A percentile compares a stretch with the other conserved stretches of the same genome.
phyloP scores from a whole-genome alignment of 768 basidiomycete species.

The Kwoniella pini region DNA sequence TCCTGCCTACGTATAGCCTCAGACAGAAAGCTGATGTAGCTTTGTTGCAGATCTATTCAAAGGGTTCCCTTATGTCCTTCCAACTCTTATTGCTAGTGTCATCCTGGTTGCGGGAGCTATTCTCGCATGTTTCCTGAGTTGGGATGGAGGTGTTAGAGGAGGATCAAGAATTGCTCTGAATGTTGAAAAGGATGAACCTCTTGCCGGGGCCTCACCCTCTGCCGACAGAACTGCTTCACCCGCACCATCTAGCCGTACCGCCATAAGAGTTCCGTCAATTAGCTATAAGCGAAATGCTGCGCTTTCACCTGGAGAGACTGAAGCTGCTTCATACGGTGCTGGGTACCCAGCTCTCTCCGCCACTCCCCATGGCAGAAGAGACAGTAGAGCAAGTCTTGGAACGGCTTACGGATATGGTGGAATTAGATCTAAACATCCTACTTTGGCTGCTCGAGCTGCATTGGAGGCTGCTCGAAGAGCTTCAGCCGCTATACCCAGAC shows the following conservation, averaged over 20 bases:
- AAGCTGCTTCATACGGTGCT: constrained; percentile 25
- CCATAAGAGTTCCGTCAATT: constrained; percentile 25
- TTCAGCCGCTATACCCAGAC: constrained; percentile 33
- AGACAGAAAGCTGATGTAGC: not conserved
- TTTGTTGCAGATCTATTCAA: constrained; percentile 62
- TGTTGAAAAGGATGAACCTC: constrained; percentile 65
- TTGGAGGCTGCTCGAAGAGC: constrained; percentile 46
- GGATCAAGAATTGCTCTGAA: constrained; percentile 80
- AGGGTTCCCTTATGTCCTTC: constrained; percentile 85
- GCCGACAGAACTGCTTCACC: constrained; percentile 22
- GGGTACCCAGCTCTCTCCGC: constrained; percentile 30
- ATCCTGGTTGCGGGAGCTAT: constrained; percentile 80
- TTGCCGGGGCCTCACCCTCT: constrained; percentile 18
- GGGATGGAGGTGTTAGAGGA: constrained; percentile 82
- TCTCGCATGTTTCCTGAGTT: constrained; percentile 82
- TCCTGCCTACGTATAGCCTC: too few species aligned
- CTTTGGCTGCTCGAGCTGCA: constrained; percentile 50
- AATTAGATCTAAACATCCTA: constrained; percentile 53
- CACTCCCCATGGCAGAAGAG: constrained; percentile 34
- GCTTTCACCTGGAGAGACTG: constrained; percentile 29
- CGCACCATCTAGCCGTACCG: constrained; percentile 27
- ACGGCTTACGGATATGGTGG: constrained; percentile 55
- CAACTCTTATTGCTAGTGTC: constrained; percentile 73
- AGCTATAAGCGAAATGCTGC: constrained; percentile 25
- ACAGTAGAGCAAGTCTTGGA: constrained; percentile 51